Evolutionary conservation across 768 basidiomycete species (phyloP).

Genomic region (Lentinus tigrinus): DNA sequence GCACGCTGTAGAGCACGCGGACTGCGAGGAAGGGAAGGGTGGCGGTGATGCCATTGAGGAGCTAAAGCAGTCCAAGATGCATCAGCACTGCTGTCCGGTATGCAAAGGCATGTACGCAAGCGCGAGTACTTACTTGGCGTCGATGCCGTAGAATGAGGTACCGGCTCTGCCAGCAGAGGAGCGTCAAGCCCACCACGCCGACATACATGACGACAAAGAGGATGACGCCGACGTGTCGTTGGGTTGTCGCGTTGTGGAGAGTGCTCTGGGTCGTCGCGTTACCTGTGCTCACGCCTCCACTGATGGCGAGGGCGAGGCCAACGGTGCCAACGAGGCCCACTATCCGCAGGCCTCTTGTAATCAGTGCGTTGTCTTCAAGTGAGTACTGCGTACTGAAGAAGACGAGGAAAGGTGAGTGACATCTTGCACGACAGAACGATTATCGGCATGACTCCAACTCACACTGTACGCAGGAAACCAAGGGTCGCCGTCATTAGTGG

Average conservation of each 20-base stretch:
- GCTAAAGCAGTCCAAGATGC: conserved; percentile 32
- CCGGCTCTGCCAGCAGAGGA: conserved; percentile 15
- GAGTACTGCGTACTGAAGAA: conserved; percentile 27
- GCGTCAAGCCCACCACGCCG: conserved; percentile 26
- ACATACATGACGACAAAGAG: conserved; percentile 39
- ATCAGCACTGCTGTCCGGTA: too few relatives aligned
- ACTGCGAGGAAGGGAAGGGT: conserved; percentile 63
- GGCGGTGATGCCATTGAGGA: conserved; percentile 51
- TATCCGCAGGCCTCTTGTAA: conserved; percentile 23
- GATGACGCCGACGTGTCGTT: conserved; percentile 34
- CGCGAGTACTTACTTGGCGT: too few relatives aligned
- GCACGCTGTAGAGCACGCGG: conserved; percentile 54
- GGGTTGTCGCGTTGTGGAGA: conserved; percentile 23
- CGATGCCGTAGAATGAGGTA: neutral
- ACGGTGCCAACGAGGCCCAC: conserved; percentile 27
- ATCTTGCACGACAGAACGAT: neutral
- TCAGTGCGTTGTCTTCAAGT: conserved; percentile 21
- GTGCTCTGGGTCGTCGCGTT: conserved; percentile 11
- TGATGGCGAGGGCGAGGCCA: conserved; percentile 33
- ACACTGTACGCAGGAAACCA: conserved; percentile 37
- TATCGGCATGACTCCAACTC: conserved; percentile 24
- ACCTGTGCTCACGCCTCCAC: conserved; percentile 29
- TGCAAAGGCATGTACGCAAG: too few relatives aligned
- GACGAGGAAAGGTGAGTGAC: too few relatives aligned
- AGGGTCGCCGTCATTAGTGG: conserved; percentile 38